phyloP scores from a whole-genome alignment of 176 grass and related monocot genomes.

The Leersia perrieri region DNA sequence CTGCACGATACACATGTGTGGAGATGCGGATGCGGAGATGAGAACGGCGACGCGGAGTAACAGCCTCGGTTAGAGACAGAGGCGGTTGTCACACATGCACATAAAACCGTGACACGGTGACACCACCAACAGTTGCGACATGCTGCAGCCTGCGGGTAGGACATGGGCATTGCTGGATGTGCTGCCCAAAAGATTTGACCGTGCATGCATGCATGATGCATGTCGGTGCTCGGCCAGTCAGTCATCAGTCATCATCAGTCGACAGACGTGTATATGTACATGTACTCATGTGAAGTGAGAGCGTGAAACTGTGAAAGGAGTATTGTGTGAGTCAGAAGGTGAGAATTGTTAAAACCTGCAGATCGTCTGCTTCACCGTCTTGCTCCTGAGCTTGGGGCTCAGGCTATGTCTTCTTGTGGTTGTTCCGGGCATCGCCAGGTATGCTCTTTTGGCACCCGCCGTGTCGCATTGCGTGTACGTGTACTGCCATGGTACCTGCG shows the following conservation, averaged over 20 bases:
- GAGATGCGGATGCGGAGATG: conserved; percentile 7
- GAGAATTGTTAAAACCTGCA: background rate
- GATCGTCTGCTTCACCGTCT: background rate
- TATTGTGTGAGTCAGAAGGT: background rate
- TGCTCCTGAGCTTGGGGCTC: background rate
- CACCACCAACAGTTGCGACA: too few relatives aligned
- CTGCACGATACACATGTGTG: too few relatives aligned
- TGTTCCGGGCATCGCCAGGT: conserved; percentile 21
- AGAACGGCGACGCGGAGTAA: background rate
- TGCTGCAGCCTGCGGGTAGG: background rate
- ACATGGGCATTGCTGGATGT: background rate
- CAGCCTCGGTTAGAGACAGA: conserved; percentile 16
- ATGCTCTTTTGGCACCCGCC: background rate
- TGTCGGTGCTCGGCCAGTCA: too few relatives aligned
- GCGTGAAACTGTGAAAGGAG: background rate
- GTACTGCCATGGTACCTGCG: background rate
- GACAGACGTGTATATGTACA: too few relatives aligned
- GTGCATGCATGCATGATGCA: too few relatives aligned
- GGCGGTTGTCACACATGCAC: too few relatives aligned
- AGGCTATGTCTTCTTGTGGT: conserved; percentile 15
- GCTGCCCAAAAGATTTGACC: background rate
- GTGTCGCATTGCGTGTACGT: background rate
- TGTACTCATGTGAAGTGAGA: too few relatives aligned
- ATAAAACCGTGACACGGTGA: background rate
- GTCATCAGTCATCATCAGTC: too few relatives aligned